These are phyloP conservation scores for Aureobasidium namibiae DNA, from an alignment of 2,329 filamentous ascomycete genomes.

Conservation along the genomic window DNA sequence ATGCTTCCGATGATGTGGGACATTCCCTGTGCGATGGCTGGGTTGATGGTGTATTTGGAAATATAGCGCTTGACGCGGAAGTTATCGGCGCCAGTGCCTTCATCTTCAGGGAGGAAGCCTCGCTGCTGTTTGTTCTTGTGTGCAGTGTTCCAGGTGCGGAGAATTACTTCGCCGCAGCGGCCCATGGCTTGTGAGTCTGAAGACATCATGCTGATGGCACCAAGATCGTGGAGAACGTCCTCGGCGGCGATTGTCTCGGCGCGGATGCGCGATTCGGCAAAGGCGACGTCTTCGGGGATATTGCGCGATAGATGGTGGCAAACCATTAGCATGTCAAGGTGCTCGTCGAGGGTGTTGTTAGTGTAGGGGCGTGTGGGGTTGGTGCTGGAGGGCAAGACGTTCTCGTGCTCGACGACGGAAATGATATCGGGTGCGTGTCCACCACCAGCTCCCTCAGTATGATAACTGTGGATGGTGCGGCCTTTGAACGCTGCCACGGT, in stretches of 20 bases:
- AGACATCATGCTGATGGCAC: slow-evolving; percentile 96
- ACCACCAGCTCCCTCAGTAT: slow-evolving; percentile 90
- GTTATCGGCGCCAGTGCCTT: slow-evolving; percentile 74
- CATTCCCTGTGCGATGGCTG: slow-evolving; percentile 86
- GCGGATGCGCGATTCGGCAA: slow-evolving; percentile 88
- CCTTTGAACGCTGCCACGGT: slow-evolving; percentile 79
- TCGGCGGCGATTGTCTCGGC: slow-evolving; percentile 95
- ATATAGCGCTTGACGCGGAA: slow-evolving; percentile 87
- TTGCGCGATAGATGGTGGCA: slow-evolving; percentile 90
- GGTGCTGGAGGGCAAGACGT: slow-evolving; percentile 83
- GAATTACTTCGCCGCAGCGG: slow-evolving; percentile 84
- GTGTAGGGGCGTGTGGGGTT: slow-evolving; percentile 91
- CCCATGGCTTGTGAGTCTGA: slow-evolving; percentile 96
- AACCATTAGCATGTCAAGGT: slow-evolving; percentile 97
- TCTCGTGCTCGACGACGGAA: slow-evolving; percentile 76
- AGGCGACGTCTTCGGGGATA: slow-evolving; percentile 92
- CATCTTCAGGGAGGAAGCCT: slow-evolving; percentile 67
- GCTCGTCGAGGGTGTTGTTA: slow-evolving; percentile 86
- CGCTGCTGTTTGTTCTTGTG: slow-evolving; percentile 93
- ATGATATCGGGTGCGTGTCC: slow-evolving; percentile 97
- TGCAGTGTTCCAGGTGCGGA: slow-evolving; percentile 92
- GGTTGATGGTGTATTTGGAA: slow-evolving; percentile 94
- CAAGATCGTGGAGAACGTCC: slow-evolving; percentile 89
- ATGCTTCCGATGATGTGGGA: slow-evolving; percentile 75
- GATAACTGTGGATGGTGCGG: slow-evolving; percentile 90